Evolutionary conservation across 306 rosid species (phyloP).

Genomic region (Leucaena leucocephala): DNA sequence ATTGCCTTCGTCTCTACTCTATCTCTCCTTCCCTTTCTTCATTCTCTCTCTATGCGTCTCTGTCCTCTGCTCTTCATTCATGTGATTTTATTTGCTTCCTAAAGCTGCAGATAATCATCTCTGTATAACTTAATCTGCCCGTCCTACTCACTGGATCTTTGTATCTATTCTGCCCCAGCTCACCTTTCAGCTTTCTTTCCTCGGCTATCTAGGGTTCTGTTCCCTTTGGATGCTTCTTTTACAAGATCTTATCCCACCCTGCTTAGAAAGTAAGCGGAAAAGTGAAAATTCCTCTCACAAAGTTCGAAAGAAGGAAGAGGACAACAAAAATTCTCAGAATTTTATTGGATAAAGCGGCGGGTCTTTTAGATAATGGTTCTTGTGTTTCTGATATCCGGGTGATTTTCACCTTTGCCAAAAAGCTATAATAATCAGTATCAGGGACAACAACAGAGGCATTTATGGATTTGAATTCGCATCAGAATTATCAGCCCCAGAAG

Average conservation of each 20-base stretch:
- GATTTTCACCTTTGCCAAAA: constrained; percentile 38
- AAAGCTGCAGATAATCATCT: constrained; percentile 26
- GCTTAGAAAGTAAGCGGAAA: constrained; percentile 76
- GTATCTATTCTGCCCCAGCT: constrained; percentile 25
- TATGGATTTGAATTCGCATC: constrained; percentile 70
- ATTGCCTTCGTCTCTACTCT: neutral
- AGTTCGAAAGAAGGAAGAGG: constrained; percentile 40
- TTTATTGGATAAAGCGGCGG: constrained; percentile 38
- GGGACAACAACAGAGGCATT: constrained; percentile 7
- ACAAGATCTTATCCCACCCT: constrained; percentile 83
- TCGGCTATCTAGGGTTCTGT: constrained; percentile 34
- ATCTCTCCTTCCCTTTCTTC: neutral
- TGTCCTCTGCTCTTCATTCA: constrained; percentile 14
- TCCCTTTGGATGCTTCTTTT: constrained; percentile 63
- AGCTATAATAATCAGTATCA: neutral
- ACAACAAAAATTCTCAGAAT: constrained; percentile 43
- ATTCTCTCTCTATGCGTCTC: neutral
- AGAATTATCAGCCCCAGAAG: constrained; percentile 40
- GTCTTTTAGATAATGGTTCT: constrained; percentile 44
- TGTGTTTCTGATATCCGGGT: constrained; percentile 29
- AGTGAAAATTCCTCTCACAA: constrained; percentile 46
- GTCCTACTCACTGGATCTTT: constrained; percentile 38
- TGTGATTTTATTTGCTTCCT: constrained; percentile 36
- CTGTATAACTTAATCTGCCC: neutral
- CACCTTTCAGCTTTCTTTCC: constrained; percentile 35